phyloP scores from a whole-genome alignment of 805 yeast genomes.

The Wickerhamomyces subpelliculosus region DNA sequence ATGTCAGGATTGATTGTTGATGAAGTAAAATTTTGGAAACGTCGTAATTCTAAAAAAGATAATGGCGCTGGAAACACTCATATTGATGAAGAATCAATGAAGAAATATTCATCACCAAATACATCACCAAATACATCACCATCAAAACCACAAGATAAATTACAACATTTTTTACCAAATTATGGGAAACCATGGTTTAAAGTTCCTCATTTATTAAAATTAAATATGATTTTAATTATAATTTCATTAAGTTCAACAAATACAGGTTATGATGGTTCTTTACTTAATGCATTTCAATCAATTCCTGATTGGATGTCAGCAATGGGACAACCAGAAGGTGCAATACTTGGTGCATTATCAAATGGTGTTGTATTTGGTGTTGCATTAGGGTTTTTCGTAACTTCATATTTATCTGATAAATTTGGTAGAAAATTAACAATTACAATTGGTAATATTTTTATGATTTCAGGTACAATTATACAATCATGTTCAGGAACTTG shows the following conservation, averaged over 20 bases:
- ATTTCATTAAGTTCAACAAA: constrained; percentile 41
- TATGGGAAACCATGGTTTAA: constrained; percentile 26
- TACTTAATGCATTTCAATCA: constrained; percentile 45
- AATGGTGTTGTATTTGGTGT: constrained; percentile 39
- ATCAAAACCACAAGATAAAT: no score
- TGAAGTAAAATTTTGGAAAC: no score
- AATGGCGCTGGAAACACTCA: no score
- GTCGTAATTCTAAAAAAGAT: no score
- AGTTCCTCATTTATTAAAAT: constrained; percentile 30
- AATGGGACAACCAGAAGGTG: constrained; percentile 34
- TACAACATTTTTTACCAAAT: no score
- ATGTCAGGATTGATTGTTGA: no score
- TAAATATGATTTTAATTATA: constrained; percentile 32
- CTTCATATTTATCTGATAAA: constrained; percentile 26
- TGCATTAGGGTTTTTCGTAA: constrained; percentile 24
- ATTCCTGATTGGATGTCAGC: constrained; percentile 33
- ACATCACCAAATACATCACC: no score
- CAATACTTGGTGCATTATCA: constrained; percentile 32
- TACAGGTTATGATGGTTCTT: constrained; percentile 41
- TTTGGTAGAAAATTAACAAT: constrained; percentile 33
- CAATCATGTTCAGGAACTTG: constrained; percentile 26
- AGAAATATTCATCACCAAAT: no score
- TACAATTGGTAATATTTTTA: constrained; percentile 16
- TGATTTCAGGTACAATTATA: constrained; percentile 20
- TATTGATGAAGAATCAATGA: no score